phyloP scores from a whole-genome alignment of 495 filamentous ascomycete genomes.

The Podospora conica region DNA sequence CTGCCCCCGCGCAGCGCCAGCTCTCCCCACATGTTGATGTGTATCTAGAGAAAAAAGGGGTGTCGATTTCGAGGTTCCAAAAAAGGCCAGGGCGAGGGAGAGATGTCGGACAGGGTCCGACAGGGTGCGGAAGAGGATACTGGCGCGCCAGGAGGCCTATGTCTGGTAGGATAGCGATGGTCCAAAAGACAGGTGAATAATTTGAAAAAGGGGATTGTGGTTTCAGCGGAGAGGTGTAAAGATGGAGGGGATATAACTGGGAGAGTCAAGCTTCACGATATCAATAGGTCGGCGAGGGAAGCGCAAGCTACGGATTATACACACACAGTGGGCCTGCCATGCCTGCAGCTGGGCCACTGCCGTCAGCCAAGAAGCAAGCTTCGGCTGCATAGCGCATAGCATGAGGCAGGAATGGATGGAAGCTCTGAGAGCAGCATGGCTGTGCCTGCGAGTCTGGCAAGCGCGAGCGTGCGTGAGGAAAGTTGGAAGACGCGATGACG shows the following conservation, averaged over 20 bases:
- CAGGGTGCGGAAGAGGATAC: not conserved
- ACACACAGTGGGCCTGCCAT: not conserved
- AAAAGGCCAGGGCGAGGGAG: not conserved
- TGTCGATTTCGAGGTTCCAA: not conserved
- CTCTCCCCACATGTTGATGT: not conserved
- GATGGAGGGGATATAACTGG: not conserved
- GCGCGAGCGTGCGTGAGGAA: not conserved
- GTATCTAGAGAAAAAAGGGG: not conserved
- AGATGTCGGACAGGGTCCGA: not conserved
- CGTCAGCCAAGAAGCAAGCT: not conserved
- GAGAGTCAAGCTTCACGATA: not conserved
- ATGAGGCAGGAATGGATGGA: not conserved
- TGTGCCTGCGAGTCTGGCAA: not conserved
- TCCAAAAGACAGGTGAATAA: not conserved
- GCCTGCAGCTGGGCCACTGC: not conserved
- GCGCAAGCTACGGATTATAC: no score
- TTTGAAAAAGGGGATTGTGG: not conserved
- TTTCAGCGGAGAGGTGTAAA: not conserved
- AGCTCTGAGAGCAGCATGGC: not conserved
- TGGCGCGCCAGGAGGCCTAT: not conserved
- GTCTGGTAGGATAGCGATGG: not conserved
- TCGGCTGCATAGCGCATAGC: not conserved
- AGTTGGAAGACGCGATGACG: slow-evolving; percentile 14
- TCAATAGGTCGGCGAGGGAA: not conserved
- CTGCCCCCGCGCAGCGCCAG: not conserved